Evolutionary conservation across 108 stramenopile species (phyloP).

Genomic region (Cyclostephanos tholiformis): DNA sequence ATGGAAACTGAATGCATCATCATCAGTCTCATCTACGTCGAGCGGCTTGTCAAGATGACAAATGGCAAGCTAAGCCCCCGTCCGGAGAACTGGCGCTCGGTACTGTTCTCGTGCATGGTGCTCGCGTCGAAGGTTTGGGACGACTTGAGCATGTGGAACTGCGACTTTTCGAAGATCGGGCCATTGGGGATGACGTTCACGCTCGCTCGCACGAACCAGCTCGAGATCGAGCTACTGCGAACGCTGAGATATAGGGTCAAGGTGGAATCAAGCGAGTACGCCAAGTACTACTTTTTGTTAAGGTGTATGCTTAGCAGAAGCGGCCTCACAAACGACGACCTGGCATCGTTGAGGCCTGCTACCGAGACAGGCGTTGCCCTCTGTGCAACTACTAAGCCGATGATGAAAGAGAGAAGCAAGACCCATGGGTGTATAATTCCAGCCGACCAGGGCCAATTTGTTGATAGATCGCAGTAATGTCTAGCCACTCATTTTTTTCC

Average conservation of each 20-base stretch:
- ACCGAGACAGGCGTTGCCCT: conserved; percentile 23
- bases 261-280: conserved; percentile 92
- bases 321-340: conserved; percentile 65
- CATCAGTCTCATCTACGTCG: conserved; percentile 95
- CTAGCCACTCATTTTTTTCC: too few species aligned
- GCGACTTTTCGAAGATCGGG: conserved; percentile 86
- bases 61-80: conserved; percentile 74
- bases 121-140: conserved; percentile 97
- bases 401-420: conserved; percentile 50
- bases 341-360: conserved; percentile 52
- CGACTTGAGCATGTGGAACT: conserved; percentile 97
- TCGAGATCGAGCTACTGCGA: conserved; percentile 82
- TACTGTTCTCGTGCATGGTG: conserved; percentile 92
- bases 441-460: too few species aligned
- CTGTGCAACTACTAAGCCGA: conserved; percentile 25
- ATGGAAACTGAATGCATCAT: conserved; percentile 96
- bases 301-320: conserved; percentile 82
- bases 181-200: conserved; percentile 80
- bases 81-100: conserved; percentile 85
- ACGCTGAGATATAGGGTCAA: conserved; percentile 85
- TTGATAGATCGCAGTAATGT: too few species aligned
- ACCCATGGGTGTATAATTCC: conserved; percentile 27
- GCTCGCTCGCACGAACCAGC: conserved; percentile 88
- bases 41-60: conserved; percentile 91
- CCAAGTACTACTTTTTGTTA: conserved; percentile 96